These are phyloP conservation scores for Allium cepa DNA, from an alignment of 106 monocot species.

Conservation along the genomic window DNA sequence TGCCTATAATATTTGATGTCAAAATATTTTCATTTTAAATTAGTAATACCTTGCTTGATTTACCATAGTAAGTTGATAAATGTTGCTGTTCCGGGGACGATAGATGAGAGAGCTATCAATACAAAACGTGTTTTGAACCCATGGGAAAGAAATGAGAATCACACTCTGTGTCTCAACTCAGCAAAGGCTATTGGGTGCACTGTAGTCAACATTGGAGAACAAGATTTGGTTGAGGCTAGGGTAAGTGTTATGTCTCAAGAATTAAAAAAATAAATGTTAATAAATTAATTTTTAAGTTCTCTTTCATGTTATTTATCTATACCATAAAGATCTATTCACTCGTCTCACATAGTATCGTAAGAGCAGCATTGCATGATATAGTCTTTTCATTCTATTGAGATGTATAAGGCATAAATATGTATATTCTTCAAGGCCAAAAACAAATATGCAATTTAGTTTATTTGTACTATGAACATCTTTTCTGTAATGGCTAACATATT, in stretches of 20 bases:
- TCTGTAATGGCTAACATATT: no score
- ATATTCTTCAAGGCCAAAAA: no score
- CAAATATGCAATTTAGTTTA: no score
- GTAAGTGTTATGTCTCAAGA: slow-evolving; percentile 24
- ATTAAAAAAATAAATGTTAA: no score
- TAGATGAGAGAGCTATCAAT: slow-evolving; percentile 94
- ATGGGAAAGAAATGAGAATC: slow-evolving; percentile 91
- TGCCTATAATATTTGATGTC: background rate
- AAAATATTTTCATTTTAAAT: background rate
- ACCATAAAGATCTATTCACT: no score
- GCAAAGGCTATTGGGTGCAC: slow-evolving; percentile 82
- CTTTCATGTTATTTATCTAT: no score
- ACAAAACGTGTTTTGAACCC: slow-evolving; percentile 70
- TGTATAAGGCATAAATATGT: no score
- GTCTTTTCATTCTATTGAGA: no score
- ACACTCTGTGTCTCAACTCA: slow-evolving; percentile 73
- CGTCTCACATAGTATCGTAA: no score
- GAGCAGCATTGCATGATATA: no score
- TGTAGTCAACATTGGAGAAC: slow-evolving; percentile 68
- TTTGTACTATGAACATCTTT: no score
- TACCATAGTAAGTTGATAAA: slow-evolving; percentile 78
- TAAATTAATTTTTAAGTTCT: no score
- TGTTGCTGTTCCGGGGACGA: slow-evolving; percentile 90
- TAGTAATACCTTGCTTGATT: background rate
- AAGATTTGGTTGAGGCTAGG: slow-evolving; percentile 90